phyloP scores from a whole-genome alignment of 2,329 filamentous ascomycete genomes.

The Xylariaceae sp. region DNA sequence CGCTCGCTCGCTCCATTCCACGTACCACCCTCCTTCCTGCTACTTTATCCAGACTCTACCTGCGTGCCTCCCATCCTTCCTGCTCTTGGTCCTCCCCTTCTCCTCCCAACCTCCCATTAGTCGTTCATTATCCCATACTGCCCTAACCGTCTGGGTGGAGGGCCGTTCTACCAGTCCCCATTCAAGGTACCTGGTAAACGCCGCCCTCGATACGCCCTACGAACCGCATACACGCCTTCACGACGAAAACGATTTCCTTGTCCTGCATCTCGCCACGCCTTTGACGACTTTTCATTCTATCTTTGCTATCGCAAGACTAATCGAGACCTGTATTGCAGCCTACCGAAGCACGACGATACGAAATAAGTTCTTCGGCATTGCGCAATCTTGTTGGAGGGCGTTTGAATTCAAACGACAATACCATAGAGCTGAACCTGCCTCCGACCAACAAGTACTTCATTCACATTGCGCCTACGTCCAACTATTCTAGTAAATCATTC shows the following conservation, averaged over 20 bases:
- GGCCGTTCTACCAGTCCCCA: slow-evolving; percentile 18
- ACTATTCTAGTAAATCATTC: too few relatives aligned
- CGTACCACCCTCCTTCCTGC: slow-evolving; percentile 15
- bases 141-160: slow-evolving; percentile 19
- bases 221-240: slow-evolving; percentile 9
- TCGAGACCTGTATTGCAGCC: neutral
- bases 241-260: slow-evolving; percentile 18
- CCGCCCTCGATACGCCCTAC: slow-evolving; percentile 12
- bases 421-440: neutral
- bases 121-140: slow-evolving; percentile 21
- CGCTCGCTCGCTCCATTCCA: slow-evolving; percentile 21
- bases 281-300: slow-evolving; percentile 8
- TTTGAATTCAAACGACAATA: too few relatives aligned
- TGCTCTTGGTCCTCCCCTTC: slow-evolving; percentile 3
- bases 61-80: neutral
- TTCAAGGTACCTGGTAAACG: slow-evolving; percentile 14
- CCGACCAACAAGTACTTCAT: neutral
- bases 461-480: too few relatives aligned
- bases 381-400: too few relatives aligned
- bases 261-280: neutral
- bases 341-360: neutral
- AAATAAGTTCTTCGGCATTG: neutral
- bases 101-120: slow-evolving; percentile 14
- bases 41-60: slow-evolving; percentile 8
- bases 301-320: slow-evolving; percentile 1